phyloP scores from a whole-genome alignment of 768 basidiomycete genomes.

The Galerina sulciceps region DNA sequence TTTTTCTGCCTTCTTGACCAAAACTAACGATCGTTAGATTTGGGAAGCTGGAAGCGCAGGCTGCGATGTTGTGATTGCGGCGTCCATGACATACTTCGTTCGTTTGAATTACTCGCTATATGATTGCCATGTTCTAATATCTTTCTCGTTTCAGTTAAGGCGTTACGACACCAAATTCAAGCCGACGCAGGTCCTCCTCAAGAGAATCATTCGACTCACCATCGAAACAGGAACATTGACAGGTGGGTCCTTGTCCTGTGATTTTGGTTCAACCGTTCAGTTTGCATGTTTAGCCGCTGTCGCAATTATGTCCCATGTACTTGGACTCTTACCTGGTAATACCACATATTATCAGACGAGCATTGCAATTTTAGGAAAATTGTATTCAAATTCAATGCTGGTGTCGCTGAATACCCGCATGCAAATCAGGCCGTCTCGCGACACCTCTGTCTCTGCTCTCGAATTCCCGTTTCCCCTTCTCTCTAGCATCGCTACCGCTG shows the following conservation, averaged over 20 bases:
- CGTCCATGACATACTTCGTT: too few species aligned
- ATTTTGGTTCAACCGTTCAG: neutral
- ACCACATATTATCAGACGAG: constrained; percentile 12
- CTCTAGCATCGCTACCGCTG: too few species aligned
- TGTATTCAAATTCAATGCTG: constrained; percentile 19
- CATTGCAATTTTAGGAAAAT: constrained; percentile 11
- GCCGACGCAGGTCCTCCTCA: constrained; percentile 7
- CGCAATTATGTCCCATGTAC: constrained; percentile 5
- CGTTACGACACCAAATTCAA: constrained; percentile 3
- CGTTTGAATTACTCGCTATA: too few species aligned
- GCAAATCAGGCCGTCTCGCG: too few species aligned
- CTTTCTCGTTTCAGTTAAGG: neutral
- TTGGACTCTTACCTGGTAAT: constrained; percentile 9
- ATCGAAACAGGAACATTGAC: constrained; percentile 4
- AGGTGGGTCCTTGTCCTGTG: constrained; percentile 6
- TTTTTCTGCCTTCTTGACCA: too few species aligned
- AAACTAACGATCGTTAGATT: too few species aligned
- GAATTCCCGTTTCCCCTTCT: too few species aligned
- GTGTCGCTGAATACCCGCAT: constrained; percentile 11
- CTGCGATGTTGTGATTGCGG: too few species aligned
- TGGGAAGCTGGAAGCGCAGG: too few species aligned
- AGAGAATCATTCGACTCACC: constrained; percentile 8
- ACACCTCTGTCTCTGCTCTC: too few species aligned
- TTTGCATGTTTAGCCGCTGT: constrained; percentile 2
- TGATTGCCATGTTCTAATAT: too few species aligned